These are phyloP conservation scores for Blastomyces parvus DNA, from an alignment of 2,329 filamentous ascomycete species.

Conservation along the genomic window DNA sequence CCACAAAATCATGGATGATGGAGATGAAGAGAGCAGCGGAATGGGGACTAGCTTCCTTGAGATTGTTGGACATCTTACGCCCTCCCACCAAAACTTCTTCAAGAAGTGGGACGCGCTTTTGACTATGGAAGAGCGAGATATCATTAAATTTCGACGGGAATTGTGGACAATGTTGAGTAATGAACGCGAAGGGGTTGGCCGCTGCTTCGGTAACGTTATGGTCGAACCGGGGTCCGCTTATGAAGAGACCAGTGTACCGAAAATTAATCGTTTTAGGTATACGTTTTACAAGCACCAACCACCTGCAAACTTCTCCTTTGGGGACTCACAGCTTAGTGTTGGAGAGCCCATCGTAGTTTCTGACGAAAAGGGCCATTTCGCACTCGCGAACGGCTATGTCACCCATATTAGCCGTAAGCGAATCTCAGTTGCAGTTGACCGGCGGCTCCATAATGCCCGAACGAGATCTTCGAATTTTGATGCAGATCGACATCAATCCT, in stretches of 20 bases:
- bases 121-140: constrained; percentile 88
- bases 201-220: constrained; percentile 81
- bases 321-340: constrained; percentile 76
- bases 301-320: constrained; percentile 62
- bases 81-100: constrained; percentile 72
- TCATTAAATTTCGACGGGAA: constrained; percentile 76
- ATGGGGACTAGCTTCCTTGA: constrained; percentile 75
- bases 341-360: constrained; percentile 96
- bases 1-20: constrained; percentile 79
- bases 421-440: constrained; percentile 83
- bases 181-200: constrained; percentile 76
- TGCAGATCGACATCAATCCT: constrained; percentile 66
- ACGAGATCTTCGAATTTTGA: constrained; percentile 69
- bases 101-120: constrained; percentile 87
- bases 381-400: constrained; percentile 84
- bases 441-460: constrained; percentile 76
- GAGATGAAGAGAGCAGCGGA: constrained; percentile 69
- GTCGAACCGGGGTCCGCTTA: constrained; percentile 67
- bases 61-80: constrained; percentile 65
- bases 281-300: constrained; percentile 64
- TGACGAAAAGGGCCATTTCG: constrained; percentile 90
- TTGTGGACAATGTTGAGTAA: constrained; percentile 91
- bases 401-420: constrained; percentile 63
- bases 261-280: constrained; percentile 88
- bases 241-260: constrained; percentile 60